These are phyloP conservation scores for Leishmania arabica DNA, from an alignment of 208 protist species.

Conservation along the genomic window DNA sequence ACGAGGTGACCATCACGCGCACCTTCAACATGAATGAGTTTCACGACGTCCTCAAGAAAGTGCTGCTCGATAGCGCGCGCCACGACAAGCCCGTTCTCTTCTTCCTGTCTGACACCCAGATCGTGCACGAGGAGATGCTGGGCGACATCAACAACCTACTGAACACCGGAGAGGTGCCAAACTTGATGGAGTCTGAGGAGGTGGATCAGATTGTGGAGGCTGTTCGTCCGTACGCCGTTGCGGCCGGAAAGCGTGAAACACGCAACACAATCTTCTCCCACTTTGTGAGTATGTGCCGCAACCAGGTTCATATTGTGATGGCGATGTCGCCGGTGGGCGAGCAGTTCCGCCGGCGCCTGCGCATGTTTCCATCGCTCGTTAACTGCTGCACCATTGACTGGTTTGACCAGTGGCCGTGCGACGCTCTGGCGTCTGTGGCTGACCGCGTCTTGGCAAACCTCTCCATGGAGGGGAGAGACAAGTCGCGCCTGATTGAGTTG, in stretches of 20 bases:
- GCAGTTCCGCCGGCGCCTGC: slow-evolving; percentile 93
- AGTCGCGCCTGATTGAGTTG: slow-evolving; percentile 76
- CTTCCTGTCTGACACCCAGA: slow-evolving; percentile 95
- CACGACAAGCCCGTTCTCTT: slow-evolving; percentile 92
- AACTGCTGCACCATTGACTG: slow-evolving; percentile 99
- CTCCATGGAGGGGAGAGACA: slow-evolving; percentile 58
- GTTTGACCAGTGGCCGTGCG: slow-evolving; percentile 96
- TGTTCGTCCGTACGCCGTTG: slow-evolving; percentile 80
- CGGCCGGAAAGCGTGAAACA: slow-evolving; percentile 93
- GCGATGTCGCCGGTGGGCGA: slow-evolving; percentile 96
- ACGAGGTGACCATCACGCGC: slow-evolving; percentile 91
- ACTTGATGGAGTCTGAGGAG: slow-evolving; percentile 96
- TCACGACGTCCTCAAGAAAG: slow-evolving; percentile 92
- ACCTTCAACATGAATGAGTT: slow-evolving; percentile 95
- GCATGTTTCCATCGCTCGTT: slow-evolving; percentile 98
- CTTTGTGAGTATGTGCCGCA: slow-evolving; percentile 94
- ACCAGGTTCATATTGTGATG: slow-evolving; percentile 97
- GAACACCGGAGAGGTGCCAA: slow-evolving; percentile 97
- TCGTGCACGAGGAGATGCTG: slow-evolving; percentile 96
- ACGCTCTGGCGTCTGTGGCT: slow-evolving; percentile 94
- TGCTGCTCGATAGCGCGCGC: slow-evolving; percentile 88
- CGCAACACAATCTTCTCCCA: slow-evolving; percentile 92
- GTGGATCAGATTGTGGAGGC: slow-evolving; percentile 94
- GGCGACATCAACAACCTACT: slow-evolving; percentile 98
- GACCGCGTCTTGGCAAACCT: slow-evolving; percentile 66